A percentile compares a stretch with the other conserved stretches of the same genome.
Conservation (phyloP, 495 filamentous ascomycete genomes). For the Oleoguttula mirabilis region DNA sequence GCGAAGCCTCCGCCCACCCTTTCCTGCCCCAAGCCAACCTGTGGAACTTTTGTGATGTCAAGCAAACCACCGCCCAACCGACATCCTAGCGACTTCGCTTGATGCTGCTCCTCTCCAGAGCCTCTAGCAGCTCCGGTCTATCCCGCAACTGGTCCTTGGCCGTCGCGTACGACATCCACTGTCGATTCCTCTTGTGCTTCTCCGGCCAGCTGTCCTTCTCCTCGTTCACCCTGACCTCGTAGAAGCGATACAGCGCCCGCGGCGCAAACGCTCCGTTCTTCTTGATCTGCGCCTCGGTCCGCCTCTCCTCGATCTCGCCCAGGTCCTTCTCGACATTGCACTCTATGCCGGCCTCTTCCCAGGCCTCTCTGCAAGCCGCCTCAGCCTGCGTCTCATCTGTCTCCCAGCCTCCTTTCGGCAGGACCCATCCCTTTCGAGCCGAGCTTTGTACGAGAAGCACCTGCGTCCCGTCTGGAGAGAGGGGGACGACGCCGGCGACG, state of each 20-base stretch:
- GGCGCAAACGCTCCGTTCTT: conserved; percentile 45
- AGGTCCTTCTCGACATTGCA: conserved; percentile 72
- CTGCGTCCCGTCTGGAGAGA: conserved; percentile 57
- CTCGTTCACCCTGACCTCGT: conserved; percentile 68
- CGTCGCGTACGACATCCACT: conserved; percentile 77
- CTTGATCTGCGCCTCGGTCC: conserved; percentile 46
- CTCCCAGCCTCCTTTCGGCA: conserved; percentile 97
- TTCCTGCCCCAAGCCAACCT: too few species aligned
- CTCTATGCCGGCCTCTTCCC: conserved; percentile 92
- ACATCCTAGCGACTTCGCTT: too few species aligned
- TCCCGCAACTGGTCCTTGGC: conserved; percentile 63
- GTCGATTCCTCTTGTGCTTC: conserved; percentile 75
- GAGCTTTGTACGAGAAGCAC: conserved; percentile 91
- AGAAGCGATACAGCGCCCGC: conserved; percentile 74
- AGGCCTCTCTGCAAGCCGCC: conserved; percentile 73
- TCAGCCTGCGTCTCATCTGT: conserved; percentile 68
- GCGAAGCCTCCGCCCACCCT: too few species aligned
- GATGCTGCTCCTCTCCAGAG: conserved; percentile 72
- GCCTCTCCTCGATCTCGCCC: conserved; percentile 70
- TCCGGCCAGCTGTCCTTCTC: conserved; percentile 88
- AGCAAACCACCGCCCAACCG: too few species aligned
- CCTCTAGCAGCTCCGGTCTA: conserved; percentile 79
- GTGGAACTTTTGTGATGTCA: too few species aligned
- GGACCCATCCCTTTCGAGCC: conserved; percentile 78
- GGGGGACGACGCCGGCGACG: conserved; percentile 87